These are phyloP conservation scores for Jaapia argillacea DNA, from an alignment of 768 basidiomycete species.

Conservation along the genomic window DNA sequence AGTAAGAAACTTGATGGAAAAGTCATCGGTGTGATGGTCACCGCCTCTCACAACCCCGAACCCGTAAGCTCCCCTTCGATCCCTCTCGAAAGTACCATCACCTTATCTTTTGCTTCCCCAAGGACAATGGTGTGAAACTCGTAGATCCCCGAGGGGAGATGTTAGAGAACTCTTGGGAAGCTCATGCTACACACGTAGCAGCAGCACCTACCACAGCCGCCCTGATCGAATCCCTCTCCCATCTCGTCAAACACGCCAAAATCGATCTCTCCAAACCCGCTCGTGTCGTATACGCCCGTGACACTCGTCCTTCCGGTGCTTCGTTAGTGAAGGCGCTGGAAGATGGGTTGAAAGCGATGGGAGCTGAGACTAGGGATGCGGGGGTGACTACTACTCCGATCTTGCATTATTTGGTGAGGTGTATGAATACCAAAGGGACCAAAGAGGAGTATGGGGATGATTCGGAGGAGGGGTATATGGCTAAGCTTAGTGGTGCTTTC, in stretches of 20 bases:
- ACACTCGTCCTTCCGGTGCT: constrained; percentile 85
- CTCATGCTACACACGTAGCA: constrained; percentile 75
- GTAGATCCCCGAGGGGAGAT: constrained; percentile 97
- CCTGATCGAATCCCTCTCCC: constrained; percentile 56
- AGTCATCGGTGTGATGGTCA: constrained; percentile 96
- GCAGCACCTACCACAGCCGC: constrained; percentile 71
- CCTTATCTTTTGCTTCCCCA: constrained; percentile 5
- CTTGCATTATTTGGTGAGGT: constrained; percentile 87
- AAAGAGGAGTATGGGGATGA: constrained; percentile 73
- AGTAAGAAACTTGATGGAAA: constrained; percentile 89
- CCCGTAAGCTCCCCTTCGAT: constrained; percentile 36
- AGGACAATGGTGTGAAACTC: constrained; percentile 99
- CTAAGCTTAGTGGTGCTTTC: constrained; percentile 75
- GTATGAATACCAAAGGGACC: constrained; percentile 80
- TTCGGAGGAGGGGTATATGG: constrained; percentile 73
- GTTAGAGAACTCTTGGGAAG: constrained; percentile 91
- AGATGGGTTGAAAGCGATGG: constrained; percentile 72
- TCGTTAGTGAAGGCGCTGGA: constrained; percentile 67
- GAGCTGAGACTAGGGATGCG: constrained; percentile 58
- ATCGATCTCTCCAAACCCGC: constrained; percentile 77
- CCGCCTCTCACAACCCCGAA: constrained; percentile 99
- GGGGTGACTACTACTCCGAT: constrained; percentile 91
- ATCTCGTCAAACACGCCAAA: constrained; percentile 49
- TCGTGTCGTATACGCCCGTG: constrained; percentile 82
- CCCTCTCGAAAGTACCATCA: constrained; percentile 3